Conservation (phyloP, 768 basidiomycete species). For the Tylopilus sp. region DNA sequence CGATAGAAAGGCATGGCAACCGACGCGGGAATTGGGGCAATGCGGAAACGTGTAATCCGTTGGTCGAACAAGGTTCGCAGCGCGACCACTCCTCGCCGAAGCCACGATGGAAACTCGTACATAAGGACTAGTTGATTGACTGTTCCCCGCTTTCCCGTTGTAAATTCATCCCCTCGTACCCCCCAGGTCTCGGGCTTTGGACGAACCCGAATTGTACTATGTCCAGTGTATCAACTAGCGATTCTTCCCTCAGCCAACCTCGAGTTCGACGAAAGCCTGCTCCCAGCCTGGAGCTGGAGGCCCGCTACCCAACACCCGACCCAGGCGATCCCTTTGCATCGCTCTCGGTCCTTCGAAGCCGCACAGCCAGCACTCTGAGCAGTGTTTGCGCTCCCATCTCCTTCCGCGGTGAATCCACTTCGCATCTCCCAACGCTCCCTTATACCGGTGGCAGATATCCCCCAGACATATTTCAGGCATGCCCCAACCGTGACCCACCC, state of each 20-base stretch:
- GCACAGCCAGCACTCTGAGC: conserved; percentile 45
- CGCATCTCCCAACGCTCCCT: conserved; percentile 30
- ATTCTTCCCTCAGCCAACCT: conserved; percentile 21
- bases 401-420: conserved; percentile 29
- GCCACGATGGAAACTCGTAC: conserved; percentile 34
- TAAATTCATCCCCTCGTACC: conserved; percentile 10
- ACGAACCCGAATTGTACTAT: conserved; percentile 24
- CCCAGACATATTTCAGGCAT: conserved; percentile 31
- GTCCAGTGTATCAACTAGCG: conserved; percentile 26
- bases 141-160: conserved; percentile 14
- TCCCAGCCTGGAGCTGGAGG: conserved; percentile 47
- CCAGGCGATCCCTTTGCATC: conserved; percentile 69
- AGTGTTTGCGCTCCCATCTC: conserved; percentile 25
- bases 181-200: conserved; percentile 14
- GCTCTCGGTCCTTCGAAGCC: conserved; percentile 59
- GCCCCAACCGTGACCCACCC: conserved; percentile 13
- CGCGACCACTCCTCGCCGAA: conserved; percentile 30
- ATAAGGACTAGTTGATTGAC: conserved; percentile 24
- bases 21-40: conserved; percentile 30
- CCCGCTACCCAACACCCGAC: conserved; percentile 64
- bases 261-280: conserved; percentile 51
- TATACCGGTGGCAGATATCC: conserved; percentile 33
- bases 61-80: conserved; percentile 17
- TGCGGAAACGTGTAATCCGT: conserved; percentile 26
- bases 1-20: conserved; percentile 29